Evolutionary conservation across 2,329 filamentous ascomycete genomes (phyloP).

Genomic region (Stagonosporopsis cucurbitacearum): DNA sequence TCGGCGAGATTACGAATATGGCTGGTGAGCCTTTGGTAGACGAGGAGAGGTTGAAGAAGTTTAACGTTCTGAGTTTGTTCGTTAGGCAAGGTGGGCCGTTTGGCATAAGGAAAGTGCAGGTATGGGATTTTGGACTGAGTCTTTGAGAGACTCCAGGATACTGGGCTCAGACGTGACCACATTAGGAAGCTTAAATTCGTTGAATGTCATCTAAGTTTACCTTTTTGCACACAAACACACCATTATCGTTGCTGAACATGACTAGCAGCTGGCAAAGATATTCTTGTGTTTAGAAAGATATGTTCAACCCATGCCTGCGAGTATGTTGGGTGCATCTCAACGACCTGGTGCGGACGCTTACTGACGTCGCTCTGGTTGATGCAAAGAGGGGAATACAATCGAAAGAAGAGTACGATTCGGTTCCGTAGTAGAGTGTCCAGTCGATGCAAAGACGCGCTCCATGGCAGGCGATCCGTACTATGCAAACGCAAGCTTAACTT

Average conservation of each 20-base stretch:
- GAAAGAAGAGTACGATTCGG: background rate
- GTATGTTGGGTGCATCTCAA: conserved; percentile 28
- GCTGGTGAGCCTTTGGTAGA: conserved; percentile 43
- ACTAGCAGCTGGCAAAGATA: no score
- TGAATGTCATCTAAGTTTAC: background rate
- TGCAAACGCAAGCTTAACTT: no score
- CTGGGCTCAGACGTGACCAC: no score
- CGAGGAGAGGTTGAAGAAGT: conserved; percentile 36
- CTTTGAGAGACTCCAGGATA: conserved; percentile 9
- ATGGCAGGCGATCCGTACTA: background rate
- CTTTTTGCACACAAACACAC: no score
- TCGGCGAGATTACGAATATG: conserved; percentile 40
- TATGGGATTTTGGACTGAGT: conserved; percentile 42
- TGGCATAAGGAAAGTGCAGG: conserved; percentile 41
- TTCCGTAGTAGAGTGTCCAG: background rate
- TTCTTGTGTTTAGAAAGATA: no score
- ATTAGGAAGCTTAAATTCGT: background rate
- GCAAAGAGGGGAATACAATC: conserved; percentile 12
- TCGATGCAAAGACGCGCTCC: background rate
- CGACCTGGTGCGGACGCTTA: conserved; percentile 26
- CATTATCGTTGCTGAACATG: no score
- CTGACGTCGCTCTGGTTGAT: conserved; percentile 25
- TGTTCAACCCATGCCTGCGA: background rate
- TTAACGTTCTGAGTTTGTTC: conserved; percentile 41
- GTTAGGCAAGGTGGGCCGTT: conserved; percentile 45